These are phyloP conservation scores for Cocos nucifera DNA, from an alignment of 176 grass and related monocot species.

Conservation along the genomic window DNA sequence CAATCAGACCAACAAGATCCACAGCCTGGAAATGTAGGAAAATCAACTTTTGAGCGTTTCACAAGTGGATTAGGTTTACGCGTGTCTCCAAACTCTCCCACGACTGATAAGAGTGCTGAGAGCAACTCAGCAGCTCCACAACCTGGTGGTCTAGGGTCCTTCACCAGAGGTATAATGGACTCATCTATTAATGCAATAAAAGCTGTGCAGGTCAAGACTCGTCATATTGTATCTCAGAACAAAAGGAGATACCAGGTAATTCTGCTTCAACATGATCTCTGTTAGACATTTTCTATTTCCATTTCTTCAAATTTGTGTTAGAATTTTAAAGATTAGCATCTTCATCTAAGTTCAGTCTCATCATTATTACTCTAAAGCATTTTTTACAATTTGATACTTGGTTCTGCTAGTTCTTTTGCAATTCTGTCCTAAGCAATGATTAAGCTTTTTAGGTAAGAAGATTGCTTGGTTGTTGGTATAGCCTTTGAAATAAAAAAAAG, in stretches of 20 bases:
- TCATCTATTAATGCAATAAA: slow-evolving; percentile 16
- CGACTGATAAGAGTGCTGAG: slow-evolving; percentile 8
- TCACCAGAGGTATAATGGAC: slow-evolving; percentile 12
- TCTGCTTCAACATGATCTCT: background rate
- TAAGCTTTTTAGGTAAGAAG: background rate
- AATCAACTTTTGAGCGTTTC: slow-evolving; percentile 11
- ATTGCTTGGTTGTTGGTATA: too few species aligned
- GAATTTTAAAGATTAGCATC: too few species aligned
- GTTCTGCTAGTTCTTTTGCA: background rate
- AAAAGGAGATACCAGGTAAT: slow-evolving; percentile 18
- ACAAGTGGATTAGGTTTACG: slow-evolving; percentile 15
- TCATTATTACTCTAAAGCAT: too few species aligned
- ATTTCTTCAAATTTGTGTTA: too few species aligned
- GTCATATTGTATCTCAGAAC: slow-evolving; percentile 15
- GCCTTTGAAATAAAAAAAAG: too few species aligned
- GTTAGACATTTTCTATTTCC: too few species aligned
- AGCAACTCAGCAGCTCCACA: background rate
- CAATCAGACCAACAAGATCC: background rate
- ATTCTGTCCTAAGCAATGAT: background rate
- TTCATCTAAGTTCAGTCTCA: too few species aligned
- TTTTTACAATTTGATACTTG: background rate
- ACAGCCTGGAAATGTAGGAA: slow-evolving; percentile 15
- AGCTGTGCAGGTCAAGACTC: slow-evolving; percentile 11
- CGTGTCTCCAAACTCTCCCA: background rate
- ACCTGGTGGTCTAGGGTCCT: background rate